Evolutionary conservation across 1,139 yeast species (phyloP).

Genomic region (Kodamaea plutei): DNA sequence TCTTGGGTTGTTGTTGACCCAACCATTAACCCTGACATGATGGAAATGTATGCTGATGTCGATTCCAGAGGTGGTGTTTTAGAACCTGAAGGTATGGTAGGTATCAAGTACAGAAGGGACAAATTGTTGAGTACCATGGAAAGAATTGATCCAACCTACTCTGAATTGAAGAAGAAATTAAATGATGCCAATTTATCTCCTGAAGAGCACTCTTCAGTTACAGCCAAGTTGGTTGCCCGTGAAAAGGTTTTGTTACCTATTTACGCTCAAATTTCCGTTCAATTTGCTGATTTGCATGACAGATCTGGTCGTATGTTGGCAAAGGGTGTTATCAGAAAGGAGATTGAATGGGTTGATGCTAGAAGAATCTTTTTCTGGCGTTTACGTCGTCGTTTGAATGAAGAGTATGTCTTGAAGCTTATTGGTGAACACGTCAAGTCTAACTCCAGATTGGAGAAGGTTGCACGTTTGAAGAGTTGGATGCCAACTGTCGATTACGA

Average conservation of each 20-base stretch:
- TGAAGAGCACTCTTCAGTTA: slow-evolving; percentile 63
- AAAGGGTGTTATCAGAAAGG: slow-evolving; percentile 84
- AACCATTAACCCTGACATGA: slow-evolving; percentile 91
- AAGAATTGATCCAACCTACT: slow-evolving; percentile 77
- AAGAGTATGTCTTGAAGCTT: slow-evolving; percentile 78
- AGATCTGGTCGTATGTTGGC: slow-evolving; percentile 97
- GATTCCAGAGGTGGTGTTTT: slow-evolving; percentile 98
- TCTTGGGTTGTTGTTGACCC: slow-evolving; percentile 99
- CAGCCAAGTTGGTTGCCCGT: slow-evolving; percentile 68
- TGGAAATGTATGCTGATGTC: slow-evolving; percentile 98
- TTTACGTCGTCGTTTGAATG: slow-evolving; percentile 91
- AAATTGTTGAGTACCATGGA: slow-evolving; percentile 85
- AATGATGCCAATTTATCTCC: slow-evolving; percentile 48
- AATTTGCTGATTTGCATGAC: slow-evolving; percentile 96
- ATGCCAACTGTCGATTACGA: slow-evolving; percentile 70
- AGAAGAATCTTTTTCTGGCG: slow-evolving; percentile 99
- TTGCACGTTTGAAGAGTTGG: slow-evolving; percentile 87
- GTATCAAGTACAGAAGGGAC: slow-evolving; percentile 93
- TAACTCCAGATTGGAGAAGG: slow-evolving; percentile 72
- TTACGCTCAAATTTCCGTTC: slow-evolving; percentile 88
- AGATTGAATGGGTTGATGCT: slow-evolving; percentile 79
- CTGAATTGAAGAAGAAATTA: slow-evolving; percentile 58
- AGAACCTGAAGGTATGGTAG: slow-evolving; percentile 99
- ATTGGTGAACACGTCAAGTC: slow-evolving; percentile 61
- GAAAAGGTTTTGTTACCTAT: slow-evolving; percentile 80